These are phyloP conservation scores for Aegle marmelos DNA, from an alignment of 345 rosid species.

Conservation along the genomic window DNA sequence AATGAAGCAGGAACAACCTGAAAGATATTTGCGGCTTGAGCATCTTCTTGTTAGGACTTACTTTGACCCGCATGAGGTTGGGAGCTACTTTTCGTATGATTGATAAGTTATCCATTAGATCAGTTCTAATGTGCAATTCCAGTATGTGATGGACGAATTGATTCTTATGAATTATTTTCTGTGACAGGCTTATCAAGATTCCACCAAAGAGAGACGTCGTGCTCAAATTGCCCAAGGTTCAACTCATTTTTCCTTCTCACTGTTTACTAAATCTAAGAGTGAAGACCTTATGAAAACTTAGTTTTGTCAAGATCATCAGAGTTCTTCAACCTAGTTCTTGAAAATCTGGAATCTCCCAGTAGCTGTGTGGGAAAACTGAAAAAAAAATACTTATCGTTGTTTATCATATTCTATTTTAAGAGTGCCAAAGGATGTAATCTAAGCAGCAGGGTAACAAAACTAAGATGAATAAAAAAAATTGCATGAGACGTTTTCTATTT, in stretches of 20 bases:
- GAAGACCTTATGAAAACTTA: neutral
- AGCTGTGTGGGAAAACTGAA: neutral
- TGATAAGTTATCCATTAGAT: neutral
- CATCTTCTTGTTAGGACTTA: conserved; percentile 94
- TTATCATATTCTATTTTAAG: conserved; percentile 2
- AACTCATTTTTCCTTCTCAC: neutral
- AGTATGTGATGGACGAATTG: neutral
- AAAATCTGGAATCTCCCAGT: neutral
- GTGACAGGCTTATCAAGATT: conserved; percentile 85
- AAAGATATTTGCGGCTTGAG: conserved; percentile 88
- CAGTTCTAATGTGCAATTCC: neutral
- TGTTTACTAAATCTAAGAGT: neutral
- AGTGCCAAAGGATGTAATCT: neutral
- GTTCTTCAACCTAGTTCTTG: neutral
- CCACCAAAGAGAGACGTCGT: conserved; percentile 90
- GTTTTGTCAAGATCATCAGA: neutral
- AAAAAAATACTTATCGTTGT: neutral
- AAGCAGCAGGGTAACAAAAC: neutral
- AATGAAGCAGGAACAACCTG: conserved; percentile 99
- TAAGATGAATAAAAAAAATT: neutral
- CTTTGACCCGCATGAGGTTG: conserved; percentile 94
- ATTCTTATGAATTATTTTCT: conserved; percentile 2
- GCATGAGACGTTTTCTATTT: neutral
- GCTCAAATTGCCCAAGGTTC: conserved; percentile 96
- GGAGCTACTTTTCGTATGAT: conserved; percentile 6